Evolutionary conservation across 148 eudicot genomes (phyloP).

Genomic region (Cornus florida): DNA sequence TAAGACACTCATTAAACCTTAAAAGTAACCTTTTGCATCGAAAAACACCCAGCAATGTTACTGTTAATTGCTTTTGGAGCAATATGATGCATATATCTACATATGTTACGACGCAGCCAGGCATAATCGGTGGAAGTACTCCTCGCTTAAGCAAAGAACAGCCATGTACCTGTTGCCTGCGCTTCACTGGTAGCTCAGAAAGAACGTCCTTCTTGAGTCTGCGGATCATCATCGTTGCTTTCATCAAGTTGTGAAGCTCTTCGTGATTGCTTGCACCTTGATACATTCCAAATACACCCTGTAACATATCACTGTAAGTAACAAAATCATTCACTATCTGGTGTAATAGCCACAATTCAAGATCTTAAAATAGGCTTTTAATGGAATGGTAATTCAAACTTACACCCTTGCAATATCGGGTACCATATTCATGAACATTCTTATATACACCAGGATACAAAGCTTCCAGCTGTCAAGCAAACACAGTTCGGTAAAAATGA

Average conservation of each 20-base stretch:
- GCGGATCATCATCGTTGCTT: constrained; percentile 95
- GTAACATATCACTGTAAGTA: constrained; percentile 13
- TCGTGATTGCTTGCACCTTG: constrained; percentile 99
- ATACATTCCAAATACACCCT: constrained; percentile 90
- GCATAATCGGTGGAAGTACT: neutral
- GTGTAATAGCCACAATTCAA: neutral
- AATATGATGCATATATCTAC: neutral
- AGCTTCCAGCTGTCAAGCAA: constrained; percentile 77
- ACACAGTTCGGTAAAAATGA: neutral
- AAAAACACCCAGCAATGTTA: neutral
- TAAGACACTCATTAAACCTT: neutral
- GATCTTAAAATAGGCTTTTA: neutral
- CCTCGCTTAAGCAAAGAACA: neutral
- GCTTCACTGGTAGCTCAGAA: constrained; percentile 86
- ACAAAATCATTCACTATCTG: neutral
- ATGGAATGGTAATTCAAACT: constrained; percentile 32
- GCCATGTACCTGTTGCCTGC: constrained; percentile 82
- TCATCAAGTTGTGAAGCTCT: constrained; percentile 90
- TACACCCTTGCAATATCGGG: constrained; percentile 98
- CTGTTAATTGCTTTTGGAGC: neutral
- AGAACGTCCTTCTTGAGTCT: constrained; percentile 96
- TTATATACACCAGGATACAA: constrained; percentile 84
- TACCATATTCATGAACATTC: constrained; percentile 90
- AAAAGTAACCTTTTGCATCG: neutral
- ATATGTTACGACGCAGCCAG: neutral